These are phyloP conservation scores for Didymella exigua DNA, from an alignment of 2,329 filamentous ascomycete genomes.

Conservation along the genomic window DNA sequence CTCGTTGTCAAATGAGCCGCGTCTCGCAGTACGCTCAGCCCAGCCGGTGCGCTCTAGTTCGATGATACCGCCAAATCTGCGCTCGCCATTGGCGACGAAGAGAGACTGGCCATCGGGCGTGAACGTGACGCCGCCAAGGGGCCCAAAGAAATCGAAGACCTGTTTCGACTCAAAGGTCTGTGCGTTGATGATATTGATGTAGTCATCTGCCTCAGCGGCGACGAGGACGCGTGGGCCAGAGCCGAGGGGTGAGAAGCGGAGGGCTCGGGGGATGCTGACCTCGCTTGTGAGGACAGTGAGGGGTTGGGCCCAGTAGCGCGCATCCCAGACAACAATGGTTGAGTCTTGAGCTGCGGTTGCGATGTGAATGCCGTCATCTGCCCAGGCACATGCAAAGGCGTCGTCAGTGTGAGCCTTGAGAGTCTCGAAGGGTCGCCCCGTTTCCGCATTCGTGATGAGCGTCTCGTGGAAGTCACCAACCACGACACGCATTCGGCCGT, in stretches of 20 bases:
- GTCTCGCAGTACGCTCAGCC: constrained; percentile 24
- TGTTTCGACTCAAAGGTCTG: constrained; percentile 69
- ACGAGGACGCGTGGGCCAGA: constrained; percentile 70
- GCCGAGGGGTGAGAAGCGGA: constrained; percentile 75
- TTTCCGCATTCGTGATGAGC: constrained; percentile 72
- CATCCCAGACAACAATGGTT: constrained; percentile 76
- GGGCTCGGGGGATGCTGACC: constrained; percentile 70
- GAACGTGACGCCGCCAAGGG: constrained; percentile 72
- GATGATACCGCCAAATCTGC: constrained; percentile 68
- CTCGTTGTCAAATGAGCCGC: constrained; percentile 8
- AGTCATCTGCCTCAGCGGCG: constrained; percentile 77
- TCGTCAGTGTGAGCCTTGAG: constrained; percentile 71
- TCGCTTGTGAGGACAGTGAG: constrained; percentile 64
- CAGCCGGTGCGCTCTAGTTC: constrained; percentile 60
- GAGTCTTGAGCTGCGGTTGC: constrained; percentile 80
- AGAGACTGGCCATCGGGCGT: constrained; percentile 70
- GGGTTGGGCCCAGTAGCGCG: constrained; percentile 67
- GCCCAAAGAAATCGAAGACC: constrained; percentile 74
- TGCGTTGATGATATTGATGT: constrained; percentile 72
- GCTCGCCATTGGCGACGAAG: constrained; percentile 71
- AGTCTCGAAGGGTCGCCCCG: constrained; percentile 61
- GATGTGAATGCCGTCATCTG: constrained; percentile 74
- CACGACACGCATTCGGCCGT: constrained; percentile 72
- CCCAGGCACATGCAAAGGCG: constrained; percentile 80
- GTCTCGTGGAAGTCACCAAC: constrained; percentile 72